phyloP scores from a whole-genome alignment of 106 monocot genomes.

The Dendrobium officinale region DNA sequence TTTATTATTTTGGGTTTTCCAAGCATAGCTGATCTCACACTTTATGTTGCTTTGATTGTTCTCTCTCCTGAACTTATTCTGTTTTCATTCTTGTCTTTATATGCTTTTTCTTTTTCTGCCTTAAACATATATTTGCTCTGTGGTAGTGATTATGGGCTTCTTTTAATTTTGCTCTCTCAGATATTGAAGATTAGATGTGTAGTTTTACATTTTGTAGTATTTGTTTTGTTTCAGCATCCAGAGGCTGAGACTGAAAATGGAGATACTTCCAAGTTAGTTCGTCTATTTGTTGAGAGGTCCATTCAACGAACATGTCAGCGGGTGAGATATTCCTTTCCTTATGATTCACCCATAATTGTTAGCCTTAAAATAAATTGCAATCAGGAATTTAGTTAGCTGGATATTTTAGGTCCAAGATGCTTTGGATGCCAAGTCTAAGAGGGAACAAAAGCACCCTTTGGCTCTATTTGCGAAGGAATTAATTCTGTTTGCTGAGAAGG shows the following conservation, averaged over 20 bases:
- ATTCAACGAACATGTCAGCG: slow-evolving; percentile 42
- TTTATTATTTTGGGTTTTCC: background rate
- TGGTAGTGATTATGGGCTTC: background rate
- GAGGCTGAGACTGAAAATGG: slow-evolving; percentile 3
- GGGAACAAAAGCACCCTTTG: slow-evolving; percentile 37
- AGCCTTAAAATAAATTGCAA: background rate
- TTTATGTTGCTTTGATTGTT: background rate
- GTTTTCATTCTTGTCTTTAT: background rate
- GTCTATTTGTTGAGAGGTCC: slow-evolving; percentile 42
- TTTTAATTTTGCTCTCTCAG: background rate
- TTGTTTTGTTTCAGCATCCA: slow-evolving; percentile 1
- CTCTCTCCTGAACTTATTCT: background rate
- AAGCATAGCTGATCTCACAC: background rate
- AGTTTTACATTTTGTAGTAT: background rate
- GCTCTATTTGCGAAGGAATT: slow-evolving; percentile 48
- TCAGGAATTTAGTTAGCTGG: background rate
- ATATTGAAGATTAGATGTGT: background rate
- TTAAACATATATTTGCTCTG: background rate
- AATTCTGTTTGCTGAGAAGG: slow-evolving; percentile 44
- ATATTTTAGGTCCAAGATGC: slow-evolving; percentile 28
- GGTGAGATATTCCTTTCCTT: slow-evolving; percentile 30
- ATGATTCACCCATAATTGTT: background rate
- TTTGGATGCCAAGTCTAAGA: slow-evolving; percentile 19
- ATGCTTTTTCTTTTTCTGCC: background rate
- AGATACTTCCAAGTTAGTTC: slow-evolving; percentile 25